These are phyloP conservation scores for Lyophyllum decastes DNA, from an alignment of 768 basidiomycete genomes.

Conservation along the genomic window DNA sequence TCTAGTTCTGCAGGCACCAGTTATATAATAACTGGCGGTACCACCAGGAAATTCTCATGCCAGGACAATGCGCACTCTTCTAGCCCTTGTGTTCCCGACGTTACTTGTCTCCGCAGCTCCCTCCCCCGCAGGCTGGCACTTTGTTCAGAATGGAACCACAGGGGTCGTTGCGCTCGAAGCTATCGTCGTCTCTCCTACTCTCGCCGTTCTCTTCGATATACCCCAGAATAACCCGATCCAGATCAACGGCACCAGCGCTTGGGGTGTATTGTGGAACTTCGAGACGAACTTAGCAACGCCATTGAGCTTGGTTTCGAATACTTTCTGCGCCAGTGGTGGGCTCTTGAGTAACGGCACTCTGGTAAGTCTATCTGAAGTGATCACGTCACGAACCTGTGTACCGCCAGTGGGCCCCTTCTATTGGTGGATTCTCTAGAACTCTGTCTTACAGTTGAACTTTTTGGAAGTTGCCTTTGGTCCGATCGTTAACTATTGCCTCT, in stretches of 20 bases:
- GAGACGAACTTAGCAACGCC: constrained; percentile 36
- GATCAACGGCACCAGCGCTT: constrained; percentile 41
- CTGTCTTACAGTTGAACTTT: no score
- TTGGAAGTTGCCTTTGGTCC: background rate
- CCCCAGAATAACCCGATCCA: constrained; percentile 34
- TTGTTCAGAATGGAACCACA: constrained; percentile 21
- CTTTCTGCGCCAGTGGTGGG: constrained; percentile 42
- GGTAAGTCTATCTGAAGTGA: no score
- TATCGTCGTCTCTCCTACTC: constrained; percentile 23
- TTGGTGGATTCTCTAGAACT: no score
- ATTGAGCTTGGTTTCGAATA: constrained; percentile 33
- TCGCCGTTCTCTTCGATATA: constrained; percentile 17
- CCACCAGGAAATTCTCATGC: no score
- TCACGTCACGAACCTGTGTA: no score
- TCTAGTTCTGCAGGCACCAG: no score
- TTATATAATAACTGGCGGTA: no score
- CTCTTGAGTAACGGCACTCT: constrained; percentile 39
- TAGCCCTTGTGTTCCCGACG: background rate
- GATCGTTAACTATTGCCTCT: no score
- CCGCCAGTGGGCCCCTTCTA: no score
- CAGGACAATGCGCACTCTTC: no score
- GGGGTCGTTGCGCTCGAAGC: constrained; percentile 23
- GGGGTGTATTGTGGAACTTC: constrained; percentile 43
- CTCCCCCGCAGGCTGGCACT: constrained; percentile 18
- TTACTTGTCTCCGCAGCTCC: constrained; percentile 1